phyloP scores from a whole-genome alignment of 2,329 filamentous ascomycete genomes.

The Coniochaeta sp. region DNA sequence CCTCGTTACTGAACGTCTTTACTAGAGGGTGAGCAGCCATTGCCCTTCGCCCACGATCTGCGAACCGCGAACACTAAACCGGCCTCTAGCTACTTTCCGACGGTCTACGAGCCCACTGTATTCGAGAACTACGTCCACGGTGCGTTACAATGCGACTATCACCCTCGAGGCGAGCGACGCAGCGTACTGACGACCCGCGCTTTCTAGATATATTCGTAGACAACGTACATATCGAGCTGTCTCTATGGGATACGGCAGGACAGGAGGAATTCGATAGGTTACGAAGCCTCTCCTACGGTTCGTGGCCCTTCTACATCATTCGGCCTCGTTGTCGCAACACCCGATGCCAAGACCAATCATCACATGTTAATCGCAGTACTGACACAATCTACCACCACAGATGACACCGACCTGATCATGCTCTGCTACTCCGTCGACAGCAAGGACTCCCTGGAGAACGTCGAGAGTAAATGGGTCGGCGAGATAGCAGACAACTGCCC shows the following conservation, averaged over 20 bases:
- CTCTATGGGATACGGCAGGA: conserved; percentile 95
- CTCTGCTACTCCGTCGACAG: conserved; percentile 98
- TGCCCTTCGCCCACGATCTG: background rate
- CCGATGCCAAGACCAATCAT: background rate
- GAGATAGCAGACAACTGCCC: conserved; percentile 98
- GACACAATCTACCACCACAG: conserved; percentile 21
- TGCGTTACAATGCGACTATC: conserved; percentile 33
- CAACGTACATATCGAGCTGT: conserved; percentile 92
- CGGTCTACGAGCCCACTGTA: conserved; percentile 95
- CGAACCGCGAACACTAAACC: conserved; percentile 10
- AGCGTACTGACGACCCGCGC: background rate
- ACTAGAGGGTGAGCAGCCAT: conserved; percentile 73
- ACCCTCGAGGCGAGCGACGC: background rate
- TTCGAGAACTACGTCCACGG: conserved; percentile 99
- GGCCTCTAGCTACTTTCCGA: conserved; percentile 76
- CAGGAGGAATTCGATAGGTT: conserved; percentile 98
- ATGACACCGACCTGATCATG: conserved; percentile 96
- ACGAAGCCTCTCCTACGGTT: conserved; percentile 88
- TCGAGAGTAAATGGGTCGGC: conserved; percentile 96
- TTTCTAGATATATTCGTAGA: conserved; percentile 96
- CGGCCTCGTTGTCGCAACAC: background rate
- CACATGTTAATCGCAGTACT: conserved; percentile 4
- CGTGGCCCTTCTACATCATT: background rate
- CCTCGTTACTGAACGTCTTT: conserved; percentile 94
- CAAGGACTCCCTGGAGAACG: conserved; percentile 93